Percentiles rank a stretch among this genome's conserved stretches.
These are phyloP conservation scores for Fusarium sulawesiense DNA, from an alignment of 2,329 filamentous ascomycete genomes.

Conservation along the genomic window DNA sequence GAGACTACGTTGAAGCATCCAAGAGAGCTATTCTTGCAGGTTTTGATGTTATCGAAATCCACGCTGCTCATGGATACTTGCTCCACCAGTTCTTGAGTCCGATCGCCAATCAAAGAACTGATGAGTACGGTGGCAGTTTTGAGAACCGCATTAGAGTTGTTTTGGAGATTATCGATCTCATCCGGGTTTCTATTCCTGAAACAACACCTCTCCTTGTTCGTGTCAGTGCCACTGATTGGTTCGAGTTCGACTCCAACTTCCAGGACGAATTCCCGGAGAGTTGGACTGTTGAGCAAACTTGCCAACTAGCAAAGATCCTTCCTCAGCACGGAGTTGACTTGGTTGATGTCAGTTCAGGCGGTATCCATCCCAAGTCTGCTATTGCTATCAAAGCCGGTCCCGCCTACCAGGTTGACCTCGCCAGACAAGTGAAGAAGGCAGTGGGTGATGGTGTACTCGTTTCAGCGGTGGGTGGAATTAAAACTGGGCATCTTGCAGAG, in stretches of 20 bases:
- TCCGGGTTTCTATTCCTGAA: conserved; percentile 71
- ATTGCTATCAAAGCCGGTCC: conserved; percentile 57
- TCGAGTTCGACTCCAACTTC: conserved; percentile 67
- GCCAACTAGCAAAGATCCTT: conserved; percentile 70
- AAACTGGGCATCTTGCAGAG: conserved; percentile 57
- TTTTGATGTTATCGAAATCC: conserved; percentile 79
- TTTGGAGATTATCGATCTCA: conserved; percentile 73
- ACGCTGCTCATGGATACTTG: conserved; percentile 74
- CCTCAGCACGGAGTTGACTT: conserved; percentile 77
- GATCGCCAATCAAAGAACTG: conserved; percentile 70
- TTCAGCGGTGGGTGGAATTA: conserved; percentile 61
- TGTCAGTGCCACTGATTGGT: conserved; percentile 79
- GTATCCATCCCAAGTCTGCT: conserved; percentile 69
- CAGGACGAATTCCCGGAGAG: conserved; percentile 60
- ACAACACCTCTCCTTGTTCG: conserved; percentile 78
- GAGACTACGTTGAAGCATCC: conserved; percentile 67
- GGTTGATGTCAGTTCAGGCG: conserved; percentile 77
- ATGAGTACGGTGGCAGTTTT: conserved; percentile 74
- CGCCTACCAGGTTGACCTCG: conserved; percentile 77
- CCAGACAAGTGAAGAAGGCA: conserved; percentile 75
- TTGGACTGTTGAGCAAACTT: conserved; percentile 75
- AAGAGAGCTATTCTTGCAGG: conserved; percentile 74
- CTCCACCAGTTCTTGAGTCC: conserved; percentile 72
- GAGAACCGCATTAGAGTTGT: conserved; percentile 77
- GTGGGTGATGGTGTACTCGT: conserved; percentile 69